Evolutionary conservation across 306 rosid genomes (phyloP), one percentile per base, ranked within the genome.

Genomic region (Cicer cuneatum): DNA sequence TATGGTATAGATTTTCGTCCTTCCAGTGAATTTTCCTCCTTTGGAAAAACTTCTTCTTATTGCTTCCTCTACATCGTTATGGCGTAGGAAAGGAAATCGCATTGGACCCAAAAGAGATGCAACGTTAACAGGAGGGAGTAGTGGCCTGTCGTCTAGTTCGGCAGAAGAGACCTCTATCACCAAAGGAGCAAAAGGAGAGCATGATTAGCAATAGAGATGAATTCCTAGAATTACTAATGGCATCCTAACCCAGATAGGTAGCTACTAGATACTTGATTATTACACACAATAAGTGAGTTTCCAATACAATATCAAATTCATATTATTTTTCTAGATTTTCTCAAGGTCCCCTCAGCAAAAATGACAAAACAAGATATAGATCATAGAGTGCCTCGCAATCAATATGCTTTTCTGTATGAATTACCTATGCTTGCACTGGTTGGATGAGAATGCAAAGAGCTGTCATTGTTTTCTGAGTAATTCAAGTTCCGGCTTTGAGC

Each of bases 1-100:
- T 63, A 95, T 69, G 6, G 93, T 82, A 80, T 85, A 89, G 66
- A 80, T 72, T 73, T 89, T 90, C 10, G 85, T 83, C 85, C 84
- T 86, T 81, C 80, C 60, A 7, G 86, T 86, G 72, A 82, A 69
- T 80, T 73, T 86, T 84, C 78, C 71, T 85, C 84, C 89, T 81
- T 74, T 87, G 24, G 89, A 78, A 69, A 84, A 85, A 75, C 95
- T 86, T 84, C 79, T 83, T 81, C 94, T 92, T 35, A 90, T 61
- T 11, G 15, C 53, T 68, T 83, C 89, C 78, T 85, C 86, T 1
- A 65, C 74, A 76, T 89, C 84, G 48, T 82, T 82, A 78, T 80
- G 85, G 71, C 43, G 61, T 59, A 62, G 64, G 10, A 82, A 81
- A 86, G 92, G 84, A 73, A 79, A 41, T 56, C 78, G 87, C 83